phyloP scores from a whole-genome alignment of 2,329 filamentous ascomycete species.

The Coniochaeta prunicola region DNA sequence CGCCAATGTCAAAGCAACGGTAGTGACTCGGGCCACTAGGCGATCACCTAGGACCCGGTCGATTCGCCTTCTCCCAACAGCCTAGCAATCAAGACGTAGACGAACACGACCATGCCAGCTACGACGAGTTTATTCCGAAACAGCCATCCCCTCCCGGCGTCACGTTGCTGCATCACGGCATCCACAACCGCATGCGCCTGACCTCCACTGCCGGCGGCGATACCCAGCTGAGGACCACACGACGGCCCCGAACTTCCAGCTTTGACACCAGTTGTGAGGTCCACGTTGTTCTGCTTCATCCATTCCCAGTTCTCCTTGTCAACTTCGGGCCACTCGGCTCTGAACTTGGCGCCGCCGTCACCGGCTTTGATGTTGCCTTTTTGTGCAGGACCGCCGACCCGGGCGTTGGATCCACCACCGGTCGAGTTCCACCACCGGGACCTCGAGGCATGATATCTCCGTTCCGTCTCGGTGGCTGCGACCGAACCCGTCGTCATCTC shows the following conservation, averaged over 20 bases:
- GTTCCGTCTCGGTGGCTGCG: constrained; percentile 67
- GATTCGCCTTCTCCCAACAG: constrained; percentile 48
- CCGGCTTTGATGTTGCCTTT: constrained; percentile 85
- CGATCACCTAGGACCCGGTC: background rate
- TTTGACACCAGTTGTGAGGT: constrained; percentile 65
- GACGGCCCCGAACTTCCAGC: constrained; percentile 29
- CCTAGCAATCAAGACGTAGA: constrained; percentile 77
- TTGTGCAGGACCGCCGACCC: constrained; percentile 38
- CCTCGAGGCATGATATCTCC: constrained; percentile 67
- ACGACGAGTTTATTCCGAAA: constrained; percentile 72
- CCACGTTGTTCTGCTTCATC: constrained; percentile 79
- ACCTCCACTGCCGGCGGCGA: constrained; percentile 56
- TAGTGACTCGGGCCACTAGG: background rate
- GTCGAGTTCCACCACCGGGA: constrained; percentile 97
- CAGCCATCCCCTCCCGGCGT: constrained; percentile 78
- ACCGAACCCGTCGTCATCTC: constrained; percentile 97
- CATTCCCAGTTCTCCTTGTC: constrained; percentile 87
- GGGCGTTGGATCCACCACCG: constrained; percentile 68
- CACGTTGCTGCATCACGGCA: constrained; percentile 64
- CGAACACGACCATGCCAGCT: constrained; percentile 61
- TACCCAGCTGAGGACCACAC: constrained; percentile 48
- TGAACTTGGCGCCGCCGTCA: constrained; percentile 87
- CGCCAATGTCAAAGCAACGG: background rate
- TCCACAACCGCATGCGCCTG: constrained; percentile 69
- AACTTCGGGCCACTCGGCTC: constrained; percentile 80